phyloP scores from a whole-genome alignment of 2,329 filamentous ascomycete genomes.

The Akanthomyces dipterigenus region DNA sequence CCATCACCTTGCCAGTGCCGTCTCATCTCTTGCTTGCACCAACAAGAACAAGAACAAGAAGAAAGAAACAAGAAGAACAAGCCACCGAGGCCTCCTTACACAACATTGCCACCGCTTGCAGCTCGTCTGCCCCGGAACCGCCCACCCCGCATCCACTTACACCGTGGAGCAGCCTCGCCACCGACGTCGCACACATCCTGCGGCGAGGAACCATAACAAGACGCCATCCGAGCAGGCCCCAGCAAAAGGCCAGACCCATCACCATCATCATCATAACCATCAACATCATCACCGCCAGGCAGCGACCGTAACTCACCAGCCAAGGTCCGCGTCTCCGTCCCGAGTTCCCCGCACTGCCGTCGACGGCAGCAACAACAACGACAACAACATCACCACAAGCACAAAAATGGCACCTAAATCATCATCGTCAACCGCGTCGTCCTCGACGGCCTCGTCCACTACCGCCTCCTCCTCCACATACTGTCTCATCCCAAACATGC shows the following conservation, averaged over 20 bases:
- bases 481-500: constrained; percentile 27
- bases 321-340: neutral
- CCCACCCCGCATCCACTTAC: constrained; percentile 10
- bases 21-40: neutral
- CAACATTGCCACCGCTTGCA: neutral
- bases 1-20: too few relatives aligned
- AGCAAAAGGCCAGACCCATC: neutral
- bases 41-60: neutral
- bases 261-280: neutral
- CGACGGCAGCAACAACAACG: neutral
- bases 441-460: neutral
- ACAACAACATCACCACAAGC: neutral
- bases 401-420: constrained; percentile 8
- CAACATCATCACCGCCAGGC: neutral
- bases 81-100: neutral
- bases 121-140: neutral
- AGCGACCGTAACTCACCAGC: neutral
- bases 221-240: neutral
- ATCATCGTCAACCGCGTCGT: neutral
- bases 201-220: neutral
- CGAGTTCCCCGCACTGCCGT: too few relatives aligned
- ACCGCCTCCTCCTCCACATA: constrained; percentile 6
- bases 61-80: too few relatives aligned
- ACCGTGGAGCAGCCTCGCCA: constrained; percentile 9
- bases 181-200: constrained; percentile 2